These are phyloP conservation scores for Batkoa obscura DNA, from an alignment of 371 early-diverging fungal genomes.

Conservation along the genomic window DNA sequence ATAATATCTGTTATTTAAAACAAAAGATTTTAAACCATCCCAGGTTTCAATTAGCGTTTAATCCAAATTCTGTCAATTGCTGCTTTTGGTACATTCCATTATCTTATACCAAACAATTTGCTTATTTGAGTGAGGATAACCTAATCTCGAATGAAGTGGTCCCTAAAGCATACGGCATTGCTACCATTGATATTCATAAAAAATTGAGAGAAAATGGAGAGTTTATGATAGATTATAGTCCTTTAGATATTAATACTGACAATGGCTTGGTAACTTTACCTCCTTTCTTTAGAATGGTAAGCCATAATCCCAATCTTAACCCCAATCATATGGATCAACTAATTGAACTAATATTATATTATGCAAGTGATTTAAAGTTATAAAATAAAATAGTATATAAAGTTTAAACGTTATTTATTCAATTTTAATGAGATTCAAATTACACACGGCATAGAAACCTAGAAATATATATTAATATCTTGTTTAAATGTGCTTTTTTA, in stretches of 20 bases:
- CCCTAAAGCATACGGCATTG: background rate
- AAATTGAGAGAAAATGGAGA: background rate
- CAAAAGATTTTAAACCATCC: conserved; percentile 11
- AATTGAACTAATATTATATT: no score
- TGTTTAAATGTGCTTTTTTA: no score
- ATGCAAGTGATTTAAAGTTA: no score
- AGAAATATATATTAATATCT: no score
- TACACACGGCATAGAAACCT: no score
- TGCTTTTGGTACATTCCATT: conserved; percentile 49
- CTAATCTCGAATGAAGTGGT: background rate
- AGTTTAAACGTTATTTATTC: no score
- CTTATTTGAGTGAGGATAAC: background rate
- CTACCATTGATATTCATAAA: background rate
- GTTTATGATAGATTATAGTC: conserved; percentile 2
- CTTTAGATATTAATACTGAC: background rate
- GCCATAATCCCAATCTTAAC: background rate
- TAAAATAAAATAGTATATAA: no score
- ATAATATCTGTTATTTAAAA: conserved; percentile 18
- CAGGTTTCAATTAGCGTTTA: conserved; percentile 14
- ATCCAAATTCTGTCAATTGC: conserved; percentile 26
- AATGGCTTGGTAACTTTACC: background rate
- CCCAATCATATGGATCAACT: no score
- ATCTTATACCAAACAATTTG: background rate
- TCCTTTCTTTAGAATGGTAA: conserved; percentile 3
- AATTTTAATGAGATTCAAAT: no score